Conservation (phyloP, 495 filamentous ascomycete species). For the Penicillium simplicissimum region DNA sequence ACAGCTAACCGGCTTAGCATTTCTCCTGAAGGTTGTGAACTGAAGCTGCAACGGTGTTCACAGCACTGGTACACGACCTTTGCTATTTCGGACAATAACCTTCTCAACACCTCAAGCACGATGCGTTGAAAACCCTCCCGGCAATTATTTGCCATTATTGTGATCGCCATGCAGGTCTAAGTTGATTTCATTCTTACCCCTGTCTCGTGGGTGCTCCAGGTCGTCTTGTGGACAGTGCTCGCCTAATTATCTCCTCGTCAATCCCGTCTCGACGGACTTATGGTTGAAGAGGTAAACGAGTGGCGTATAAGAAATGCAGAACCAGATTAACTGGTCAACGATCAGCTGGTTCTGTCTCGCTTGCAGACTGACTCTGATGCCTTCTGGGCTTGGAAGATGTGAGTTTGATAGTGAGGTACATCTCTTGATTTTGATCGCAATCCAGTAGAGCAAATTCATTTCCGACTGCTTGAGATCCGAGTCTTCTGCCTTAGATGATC, state of each 20-base stretch:
- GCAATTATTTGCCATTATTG: too few species aligned
- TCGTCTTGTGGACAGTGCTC: neutral
- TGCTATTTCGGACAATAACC: neutral
- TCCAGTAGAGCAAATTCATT: too few species aligned
- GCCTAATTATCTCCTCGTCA: constrained; percentile 55
- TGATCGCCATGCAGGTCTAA: too few species aligned
- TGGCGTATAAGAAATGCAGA: constrained; percentile 47
- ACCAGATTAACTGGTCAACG: constrained; percentile 21
- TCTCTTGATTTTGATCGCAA: neutral
- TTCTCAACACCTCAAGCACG: neutral
- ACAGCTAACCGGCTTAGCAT: neutral
- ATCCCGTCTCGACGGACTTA: constrained; percentile 37
- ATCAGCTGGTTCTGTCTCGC: constrained; percentile 41
- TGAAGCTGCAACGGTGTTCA: neutral
- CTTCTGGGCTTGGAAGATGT: constrained; percentile 34
- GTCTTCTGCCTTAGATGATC: too few species aligned
- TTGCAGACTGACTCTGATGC: constrained; percentile 55
- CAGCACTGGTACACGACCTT: neutral
- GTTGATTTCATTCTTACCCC: neutral
- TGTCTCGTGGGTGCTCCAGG: neutral
- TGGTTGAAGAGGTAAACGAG: constrained; percentile 56
- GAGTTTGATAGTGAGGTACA: constrained; percentile 58
- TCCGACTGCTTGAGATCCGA: too few species aligned
- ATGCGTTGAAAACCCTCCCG: neutral
- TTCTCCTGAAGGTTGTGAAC: neutral